Percentiles rank a stretch among this genome's conserved stretches.
Conservation (phyloP, 495 filamentous ascomycete species). For the Penicillium soppii region DNA sequence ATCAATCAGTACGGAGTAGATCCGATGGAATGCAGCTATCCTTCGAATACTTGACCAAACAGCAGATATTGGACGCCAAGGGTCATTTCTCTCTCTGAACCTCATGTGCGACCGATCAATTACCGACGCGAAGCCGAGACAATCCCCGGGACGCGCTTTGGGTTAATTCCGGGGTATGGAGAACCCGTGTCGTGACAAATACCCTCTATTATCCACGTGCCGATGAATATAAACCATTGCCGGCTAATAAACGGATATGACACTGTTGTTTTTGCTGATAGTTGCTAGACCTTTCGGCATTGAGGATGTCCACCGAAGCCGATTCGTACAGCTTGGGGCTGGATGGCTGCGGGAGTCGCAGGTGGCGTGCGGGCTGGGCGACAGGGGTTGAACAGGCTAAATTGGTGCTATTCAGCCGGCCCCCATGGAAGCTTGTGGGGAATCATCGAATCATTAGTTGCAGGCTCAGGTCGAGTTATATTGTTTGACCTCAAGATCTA, state of each 20-base stretch:
- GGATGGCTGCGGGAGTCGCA: neutral
- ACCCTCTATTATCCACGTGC: neutral
- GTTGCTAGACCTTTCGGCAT: neutral
- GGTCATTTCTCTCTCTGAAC: neutral
- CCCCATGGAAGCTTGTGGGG: neutral
- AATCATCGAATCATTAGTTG: no score
- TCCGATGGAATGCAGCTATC: no score
- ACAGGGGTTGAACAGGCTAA: conserved; percentile 10
- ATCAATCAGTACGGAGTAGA: no score
- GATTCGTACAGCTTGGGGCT: neutral
- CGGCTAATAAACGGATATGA: neutral
- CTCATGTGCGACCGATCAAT: neutral
- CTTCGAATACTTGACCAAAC: no score
- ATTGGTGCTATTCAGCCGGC: conserved; percentile 7
- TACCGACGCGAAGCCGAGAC: conserved; percentile 2
- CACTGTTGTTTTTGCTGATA: neutral
- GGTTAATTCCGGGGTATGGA: neutral
- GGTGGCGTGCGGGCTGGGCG: neutral
- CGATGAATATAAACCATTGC: neutral
- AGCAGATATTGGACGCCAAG: neutral
- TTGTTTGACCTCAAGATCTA: neutral
- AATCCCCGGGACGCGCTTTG: neutral
- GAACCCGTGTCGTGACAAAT: neutral
- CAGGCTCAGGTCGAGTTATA: neutral
- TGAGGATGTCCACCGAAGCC: neutral